Evolutionary conservation across 2,329 filamentous ascomycete species (phyloP).

Genomic region (Aspergillus floridensis): DNA sequence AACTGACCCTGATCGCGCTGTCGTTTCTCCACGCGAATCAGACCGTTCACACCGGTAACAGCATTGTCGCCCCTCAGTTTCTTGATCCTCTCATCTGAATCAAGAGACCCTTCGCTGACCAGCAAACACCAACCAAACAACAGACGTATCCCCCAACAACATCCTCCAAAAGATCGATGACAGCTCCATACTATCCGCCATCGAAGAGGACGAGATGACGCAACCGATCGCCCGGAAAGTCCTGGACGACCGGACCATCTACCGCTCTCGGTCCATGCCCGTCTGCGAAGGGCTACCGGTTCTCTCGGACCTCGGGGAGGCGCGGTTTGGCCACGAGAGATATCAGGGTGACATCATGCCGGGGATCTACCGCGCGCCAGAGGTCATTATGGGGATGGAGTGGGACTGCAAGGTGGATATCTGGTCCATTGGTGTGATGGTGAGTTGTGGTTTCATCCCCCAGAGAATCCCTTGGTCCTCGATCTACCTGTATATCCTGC

Average conservation of each 20-base stretch:
- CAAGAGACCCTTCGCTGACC: too few species aligned
- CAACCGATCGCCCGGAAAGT: not conserved
- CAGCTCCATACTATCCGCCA: not conserved
- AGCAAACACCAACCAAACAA: not conserved
- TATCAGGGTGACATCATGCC: not conserved
- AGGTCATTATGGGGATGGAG: constrained; percentile 23
- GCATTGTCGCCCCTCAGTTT: too few species aligned
- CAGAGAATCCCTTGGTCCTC: too few species aligned
- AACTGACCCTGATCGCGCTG: not conserved
- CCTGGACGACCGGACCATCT: not conserved
- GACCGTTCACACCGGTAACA: not conserved
- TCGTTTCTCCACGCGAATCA: not conserved
- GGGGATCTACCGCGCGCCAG: constrained; percentile 21
- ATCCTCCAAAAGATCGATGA: not conserved
- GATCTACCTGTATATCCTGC: too few species aligned
- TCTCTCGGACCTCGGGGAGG: not conserved
- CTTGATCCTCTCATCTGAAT: too few species aligned
- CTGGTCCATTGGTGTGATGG: constrained; percentile 25
- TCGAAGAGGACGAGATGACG: not conserved
- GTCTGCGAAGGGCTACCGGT: not conserved
- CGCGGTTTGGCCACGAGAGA: not conserved
- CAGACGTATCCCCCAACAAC: not conserved
- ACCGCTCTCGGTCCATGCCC: not conserved
- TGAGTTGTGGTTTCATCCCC: not conserved
- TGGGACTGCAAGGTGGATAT: constrained; percentile 28